Percentiles rank a stretch among this genome's conserved stretches.
Evolutionary conservation across 495 filamentous ascomycete species (phyloP).

Genomic region (Trichocladium uniseriatum): DNA sequence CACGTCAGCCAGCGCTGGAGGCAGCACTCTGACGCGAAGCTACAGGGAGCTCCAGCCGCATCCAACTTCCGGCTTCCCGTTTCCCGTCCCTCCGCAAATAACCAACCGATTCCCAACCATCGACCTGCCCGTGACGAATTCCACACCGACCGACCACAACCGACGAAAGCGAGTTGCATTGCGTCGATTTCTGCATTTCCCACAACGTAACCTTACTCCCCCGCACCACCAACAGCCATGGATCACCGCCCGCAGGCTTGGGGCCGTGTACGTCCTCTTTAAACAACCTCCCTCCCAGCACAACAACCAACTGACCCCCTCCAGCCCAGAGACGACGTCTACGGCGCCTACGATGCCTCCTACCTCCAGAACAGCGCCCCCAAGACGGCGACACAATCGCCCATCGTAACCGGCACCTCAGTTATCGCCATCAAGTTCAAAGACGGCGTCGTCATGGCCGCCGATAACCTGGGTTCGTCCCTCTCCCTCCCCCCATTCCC

Average conservation of each 20-base stretch:
- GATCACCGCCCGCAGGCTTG: slow-evolving; percentile 93
- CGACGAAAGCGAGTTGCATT: not conserved
- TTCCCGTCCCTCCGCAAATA: slow-evolving; percentile 12
- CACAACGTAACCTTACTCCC: slow-evolving; percentile 2
- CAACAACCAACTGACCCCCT: slow-evolving; percentile 5
- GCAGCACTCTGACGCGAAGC: slow-evolving; percentile 36
- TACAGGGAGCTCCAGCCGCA: slow-evolving; percentile 24
- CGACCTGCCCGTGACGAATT: not conserved
- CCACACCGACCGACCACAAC: not conserved
- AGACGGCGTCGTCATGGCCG: slow-evolving; percentile 89
- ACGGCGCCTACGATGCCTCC: slow-evolving; percentile 82
- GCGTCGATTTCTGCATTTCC: slow-evolving; percentile 5
- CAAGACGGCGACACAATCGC: slow-evolving; percentile 78
- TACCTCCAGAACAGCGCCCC: slow-evolving; percentile 62
- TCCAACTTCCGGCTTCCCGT: slow-evolving; percentile 10
- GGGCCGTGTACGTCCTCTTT: slow-evolving; percentile 64
- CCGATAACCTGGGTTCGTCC: slow-evolving; percentile 80
- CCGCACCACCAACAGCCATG: slow-evolving; percentile 43
- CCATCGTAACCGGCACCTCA: slow-evolving; percentile 91
- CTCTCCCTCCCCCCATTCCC: not conserved
- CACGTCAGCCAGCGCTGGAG: slow-evolving; percentile 20
- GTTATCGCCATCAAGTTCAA: slow-evolving; percentile 92
- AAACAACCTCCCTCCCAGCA: not conserved
- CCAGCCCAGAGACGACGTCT: slow-evolving; percentile 90
- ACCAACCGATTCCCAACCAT: not conserved